Evolutionary conservation across 257 asterid species (phyloP).

Genomic region (Solanum neorickii): DNA sequence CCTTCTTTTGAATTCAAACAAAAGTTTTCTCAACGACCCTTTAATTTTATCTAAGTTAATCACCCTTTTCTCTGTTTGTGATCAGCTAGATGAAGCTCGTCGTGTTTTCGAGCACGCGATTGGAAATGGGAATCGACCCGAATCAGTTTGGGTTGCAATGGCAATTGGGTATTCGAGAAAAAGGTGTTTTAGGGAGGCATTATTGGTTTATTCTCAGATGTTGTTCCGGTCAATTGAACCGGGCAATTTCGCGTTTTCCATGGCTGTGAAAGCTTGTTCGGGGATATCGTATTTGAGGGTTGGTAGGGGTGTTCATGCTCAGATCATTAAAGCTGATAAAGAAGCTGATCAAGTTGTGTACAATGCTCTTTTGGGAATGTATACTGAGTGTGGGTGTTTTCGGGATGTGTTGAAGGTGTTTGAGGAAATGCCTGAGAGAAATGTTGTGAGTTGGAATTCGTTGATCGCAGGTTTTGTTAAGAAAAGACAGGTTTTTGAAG

Average conservation of each 20-base stretch:
- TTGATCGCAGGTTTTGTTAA: conserved; percentile 19
- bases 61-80: conserved; percentile 42
- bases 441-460: conserved; percentile 39
- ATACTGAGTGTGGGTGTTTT: conserved; percentile 25
- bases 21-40: conserved; percentile 18
- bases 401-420: conserved; percentile 25
- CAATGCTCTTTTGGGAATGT: conserved; percentile 33
- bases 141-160: conserved; percentile 40
- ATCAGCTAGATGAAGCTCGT: conserved; percentile 31
- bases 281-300: conserved; percentile 8
- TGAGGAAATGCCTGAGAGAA: conserved; percentile 39
- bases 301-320: conserved; percentile 32
- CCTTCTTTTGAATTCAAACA: conserved; percentile 17
- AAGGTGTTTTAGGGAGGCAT: conserved; percentile 16
- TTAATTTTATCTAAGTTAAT: conserved; percentile 28
- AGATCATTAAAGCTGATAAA: conserved; percentile 15
- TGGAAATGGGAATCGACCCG: conserved; percentile 12
- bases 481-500: conserved; percentile 29
- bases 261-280: conserved; percentile 34
- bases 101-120: conserved; percentile 18
- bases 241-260: conserved; percentile 26
- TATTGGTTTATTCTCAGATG: conserved; percentile 25
- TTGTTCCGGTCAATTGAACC: conserved; percentile 14
- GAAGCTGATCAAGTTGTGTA: conserved; percentile 45
- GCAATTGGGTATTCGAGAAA: conserved; percentile 37